phyloP scores from a whole-genome alignment of 2,329 filamentous ascomycete species.

The Clathrospora elynae region DNA sequence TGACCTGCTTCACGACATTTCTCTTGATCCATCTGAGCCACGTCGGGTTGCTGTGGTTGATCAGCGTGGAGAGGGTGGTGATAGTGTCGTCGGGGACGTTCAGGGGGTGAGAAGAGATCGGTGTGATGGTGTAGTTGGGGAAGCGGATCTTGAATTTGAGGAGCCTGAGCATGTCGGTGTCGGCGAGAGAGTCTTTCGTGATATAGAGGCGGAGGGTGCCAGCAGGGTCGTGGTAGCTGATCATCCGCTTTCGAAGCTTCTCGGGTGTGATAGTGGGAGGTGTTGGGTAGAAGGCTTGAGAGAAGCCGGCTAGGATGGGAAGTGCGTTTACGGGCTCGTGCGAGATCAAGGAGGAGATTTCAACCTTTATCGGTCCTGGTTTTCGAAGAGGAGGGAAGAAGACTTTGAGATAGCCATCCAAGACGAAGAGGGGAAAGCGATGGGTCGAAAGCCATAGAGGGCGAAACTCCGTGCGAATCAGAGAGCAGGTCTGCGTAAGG shows the following conservation, averaged over 20 bases:
- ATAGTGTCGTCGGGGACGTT: too few species aligned
- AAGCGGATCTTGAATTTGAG: constrained; percentile 26
- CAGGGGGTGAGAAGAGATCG: too few species aligned
- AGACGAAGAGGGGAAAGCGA: constrained; percentile 21
- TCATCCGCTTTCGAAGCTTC: constrained; percentile 4
- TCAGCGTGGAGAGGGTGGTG: too few species aligned
- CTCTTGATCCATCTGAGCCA: too few species aligned
- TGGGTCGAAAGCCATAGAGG: constrained; percentile 31
- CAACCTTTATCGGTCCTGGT: too few species aligned
- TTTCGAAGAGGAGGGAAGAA: constrained; percentile 25
- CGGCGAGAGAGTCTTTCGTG: constrained; percentile 7
- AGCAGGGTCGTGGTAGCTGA: constrained; percentile 6
- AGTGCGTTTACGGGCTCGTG: too few species aligned
- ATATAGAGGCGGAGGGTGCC: constrained; percentile 23
- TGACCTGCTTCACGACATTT: too few species aligned
- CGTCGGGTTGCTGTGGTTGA: too few species aligned
- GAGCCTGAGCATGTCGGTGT: constrained; percentile 18
- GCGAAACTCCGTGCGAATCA: constrained; percentile 36
- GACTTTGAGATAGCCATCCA: constrained; percentile 25
- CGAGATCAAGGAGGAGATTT: too few species aligned
- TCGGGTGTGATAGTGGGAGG: constrained; percentile 5
- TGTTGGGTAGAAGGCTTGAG: constrained; percentile 24
- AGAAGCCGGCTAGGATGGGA: constrained; percentile 16
- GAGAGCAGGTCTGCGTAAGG: constrained; percentile 27
- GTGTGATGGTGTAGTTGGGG: constrained; percentile 19